Evolutionary conservation across 495 filamentous ascomycete species (phyloP), one percentile per base, ranked within the genome.

Genomic region (Lophium mytilinum): DNA sequence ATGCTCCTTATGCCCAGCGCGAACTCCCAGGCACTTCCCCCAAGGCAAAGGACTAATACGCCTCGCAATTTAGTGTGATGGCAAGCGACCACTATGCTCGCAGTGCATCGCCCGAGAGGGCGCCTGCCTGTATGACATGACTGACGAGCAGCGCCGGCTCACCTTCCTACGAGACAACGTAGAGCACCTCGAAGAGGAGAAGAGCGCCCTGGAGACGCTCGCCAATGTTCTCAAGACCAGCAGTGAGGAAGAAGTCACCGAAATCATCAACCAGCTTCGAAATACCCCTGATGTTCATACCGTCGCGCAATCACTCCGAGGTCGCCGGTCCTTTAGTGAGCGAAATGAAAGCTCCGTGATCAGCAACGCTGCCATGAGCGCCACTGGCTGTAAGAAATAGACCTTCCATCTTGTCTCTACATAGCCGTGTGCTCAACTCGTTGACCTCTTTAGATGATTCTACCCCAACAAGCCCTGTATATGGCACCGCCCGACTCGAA

Each of bases 141-240:
- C 39, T 17, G 60, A 62, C 48, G 56, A 58, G 30, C 56, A 62
- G 30, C 56, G 60, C 7, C 35, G 55, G 10, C 60, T 62, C 21
- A 62, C 60, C n/a, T 62, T 45, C 42, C 37, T 62, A 17, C 14
- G 60, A 47, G 60, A 62, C 19, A 60, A 59, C 46, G 55, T 60
- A 7, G 56, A 62, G 37, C 56, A 60, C 14, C 50, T 62, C 4
- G 54, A 39, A 50, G 50, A 42, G 34, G 56, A 59, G 36, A 54
- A 54, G 35, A 52, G 18, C 14, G 21, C 45, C n/a, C 49, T 62
- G 9, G 56, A 62, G 37, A 40, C 39, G 12, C 56, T 62, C 10
- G 15, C 60, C 30, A 19, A 49, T 15, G 50, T 36, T 34, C 18
- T 62, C 12, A 57, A 60, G 35, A 53, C 14, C n/a, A 30, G 19